Evolutionary conservation across 495 filamentous ascomycete species (phyloP), one percentile per base, ranked within the genome.

Genomic region (Cercophora scortea): DNA sequence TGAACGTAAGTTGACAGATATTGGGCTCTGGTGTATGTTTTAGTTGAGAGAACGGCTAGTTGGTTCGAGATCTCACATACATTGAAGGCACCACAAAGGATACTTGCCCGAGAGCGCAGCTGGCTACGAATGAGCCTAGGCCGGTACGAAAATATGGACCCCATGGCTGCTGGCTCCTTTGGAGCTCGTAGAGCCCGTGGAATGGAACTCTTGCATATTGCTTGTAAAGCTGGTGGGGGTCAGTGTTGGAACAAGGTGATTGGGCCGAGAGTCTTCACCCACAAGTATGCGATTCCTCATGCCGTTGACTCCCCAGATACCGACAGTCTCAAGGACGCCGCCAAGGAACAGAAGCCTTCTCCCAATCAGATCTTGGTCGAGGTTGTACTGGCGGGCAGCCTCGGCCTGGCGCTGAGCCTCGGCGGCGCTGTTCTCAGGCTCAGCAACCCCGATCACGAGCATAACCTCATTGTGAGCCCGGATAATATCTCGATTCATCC

Each of bases 391-490:
- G 12, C 50, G 57, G 15, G 56, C 46, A 2, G 50, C 41, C 8
- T 45, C 25, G 0, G 51, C 54, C 47, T 71, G 66, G 1, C 52
- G 17, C 35, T 68, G 60, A 18, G 61, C 53, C n/a, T 62, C 70
- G 1, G 49, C 33, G 32, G 47, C 52, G 19, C 50, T 50, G 40
- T 61, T 69, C 12, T 78, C 74, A 35, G 72, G 73, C 46, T 78
- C 74, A 11, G 73, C 74, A 13, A 78, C 73, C 15, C 78, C 78
- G 9, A 78, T 78, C 12, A 76, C 75, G 11, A 68, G 67, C 76
- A 81, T 78, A 1, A 81, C 77, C 52, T 81, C 77, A 56, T 81
- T 81, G 52, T 79, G 75, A 25, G 78, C 72, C 32, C 77, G 68
- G 16, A 81, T 71, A 8, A 78, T 62, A 48, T 78, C 73, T 45